Evolutionary conservation across 768 basidiomycete species (phyloP).

Genomic region (Panellus pusillus): DNA sequence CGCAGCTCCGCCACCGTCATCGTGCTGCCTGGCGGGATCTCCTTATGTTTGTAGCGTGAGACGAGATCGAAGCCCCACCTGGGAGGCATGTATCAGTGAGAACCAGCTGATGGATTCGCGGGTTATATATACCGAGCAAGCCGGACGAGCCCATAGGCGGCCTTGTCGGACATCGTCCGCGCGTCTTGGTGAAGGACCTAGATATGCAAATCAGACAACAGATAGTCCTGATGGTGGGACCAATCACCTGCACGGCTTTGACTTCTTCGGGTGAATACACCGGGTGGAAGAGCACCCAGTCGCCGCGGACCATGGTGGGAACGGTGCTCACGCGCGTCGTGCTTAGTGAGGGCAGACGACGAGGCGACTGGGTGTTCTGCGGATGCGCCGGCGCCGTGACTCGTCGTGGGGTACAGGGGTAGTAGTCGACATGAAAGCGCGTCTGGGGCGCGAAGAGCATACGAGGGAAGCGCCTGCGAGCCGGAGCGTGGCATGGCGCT

Average conservation of each 20-base stretch:
- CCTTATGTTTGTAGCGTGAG: conserved; percentile 80
- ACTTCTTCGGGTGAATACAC: conserved; percentile 81
- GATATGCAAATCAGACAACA: conserved; percentile 8
- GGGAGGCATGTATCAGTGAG: background rate
- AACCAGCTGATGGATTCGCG: background rate
- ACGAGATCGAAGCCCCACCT: conserved; percentile 80
- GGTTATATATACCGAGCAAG: conserved; percentile 42
- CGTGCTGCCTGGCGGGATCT: conserved; percentile 57
- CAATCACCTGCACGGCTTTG: conserved; percentile 64
- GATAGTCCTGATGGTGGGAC: background rate
- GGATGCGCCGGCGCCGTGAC: background rate
- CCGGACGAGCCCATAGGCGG: conserved; percentile 65
- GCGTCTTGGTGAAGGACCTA: conserved; percentile 72
- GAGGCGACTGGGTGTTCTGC: background rate
- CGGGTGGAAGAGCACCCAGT: conserved; percentile 93
- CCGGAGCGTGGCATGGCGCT: conserved; percentile 9
- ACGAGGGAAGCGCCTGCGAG: background rate
- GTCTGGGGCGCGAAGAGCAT: background rate
- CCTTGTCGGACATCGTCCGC: conserved; percentile 67
- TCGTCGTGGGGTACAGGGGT: background rate
- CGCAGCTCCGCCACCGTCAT: conserved; percentile 75
- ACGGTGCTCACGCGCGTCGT: conserved; percentile 53
- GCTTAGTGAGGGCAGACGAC: conserved; percentile 33
- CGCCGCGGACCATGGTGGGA: conserved; percentile 59
- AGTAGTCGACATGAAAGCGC: conserved; percentile 13